Evolutionary conservation across 1,284 basidiomycete species (phyloP).

Genomic region (Kalmanozyma brasiliensis): DNA sequence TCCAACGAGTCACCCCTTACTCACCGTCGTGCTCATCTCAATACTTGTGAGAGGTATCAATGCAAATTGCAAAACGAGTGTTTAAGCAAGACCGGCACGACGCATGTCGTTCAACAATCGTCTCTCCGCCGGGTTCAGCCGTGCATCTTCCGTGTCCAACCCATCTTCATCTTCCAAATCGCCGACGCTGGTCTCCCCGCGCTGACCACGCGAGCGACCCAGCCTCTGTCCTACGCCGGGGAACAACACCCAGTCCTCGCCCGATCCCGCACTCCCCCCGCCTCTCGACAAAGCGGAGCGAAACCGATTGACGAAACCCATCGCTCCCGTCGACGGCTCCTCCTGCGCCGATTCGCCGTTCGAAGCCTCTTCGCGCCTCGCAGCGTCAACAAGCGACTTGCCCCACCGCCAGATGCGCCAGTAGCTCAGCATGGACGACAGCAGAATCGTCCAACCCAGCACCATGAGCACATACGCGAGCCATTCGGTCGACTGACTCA

Average conservation of each 20-base stretch:
- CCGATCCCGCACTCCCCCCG: slow-evolving; percentile 13
- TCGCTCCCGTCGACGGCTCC: slow-evolving; percentile 21
- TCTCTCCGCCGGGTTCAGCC: slow-evolving; percentile 42
- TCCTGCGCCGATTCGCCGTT: background rate
- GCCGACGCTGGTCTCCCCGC: slow-evolving; percentile 37
- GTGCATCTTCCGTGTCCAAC: slow-evolving; percentile 30
- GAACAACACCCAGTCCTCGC: slow-evolving; percentile 62
- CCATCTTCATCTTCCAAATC: slow-evolving; percentile 47
- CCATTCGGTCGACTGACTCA: slow-evolving; percentile 76
- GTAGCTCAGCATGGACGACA: slow-evolving; percentile 79
- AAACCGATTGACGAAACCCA: slow-evolving; percentile 42
- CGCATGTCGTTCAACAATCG: slow-evolving; percentile 48
- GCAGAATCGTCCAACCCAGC: slow-evolving; percentile 82
- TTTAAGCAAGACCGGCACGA: slow-evolving; percentile 31
- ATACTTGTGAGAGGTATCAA: too few species aligned
- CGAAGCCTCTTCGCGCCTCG: slow-evolving; percentile 45
- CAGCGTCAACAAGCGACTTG: slow-evolving; percentile 55
- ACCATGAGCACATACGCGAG: slow-evolving; percentile 90
- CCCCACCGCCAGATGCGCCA: slow-evolving; percentile 70
- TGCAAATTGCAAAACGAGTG: background rate
- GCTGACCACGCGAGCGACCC: too few species aligned
- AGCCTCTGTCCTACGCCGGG: slow-evolving; percentile 47
- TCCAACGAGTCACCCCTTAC: too few species aligned
- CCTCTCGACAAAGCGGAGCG: slow-evolving; percentile 23
- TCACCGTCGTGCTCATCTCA: too few species aligned